Percentiles rank a stretch among this genome's conserved stretches.
Evolutionary conservation across 2,329 filamentous ascomycete species (phyloP).

Genomic region (Fusarium hostae): DNA sequence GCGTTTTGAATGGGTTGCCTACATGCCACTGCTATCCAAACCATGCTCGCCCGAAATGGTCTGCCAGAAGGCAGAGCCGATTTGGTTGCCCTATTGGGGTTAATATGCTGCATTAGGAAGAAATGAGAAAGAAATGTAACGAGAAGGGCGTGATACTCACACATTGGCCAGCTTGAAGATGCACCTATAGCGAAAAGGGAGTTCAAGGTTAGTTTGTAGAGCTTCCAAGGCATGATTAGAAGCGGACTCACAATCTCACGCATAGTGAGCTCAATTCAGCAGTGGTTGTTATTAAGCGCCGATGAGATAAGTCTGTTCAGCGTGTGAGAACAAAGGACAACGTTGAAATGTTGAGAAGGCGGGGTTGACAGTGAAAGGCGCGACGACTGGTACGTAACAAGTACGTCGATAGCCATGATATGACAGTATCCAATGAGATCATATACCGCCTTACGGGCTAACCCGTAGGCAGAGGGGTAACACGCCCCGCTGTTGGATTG

Average conservation of each 20-base stretch:
- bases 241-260: slow-evolving; percentile 73
- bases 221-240: slow-evolving; percentile 21
- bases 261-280: slow-evolving; percentile 59
- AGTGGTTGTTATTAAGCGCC: neutral
- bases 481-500: neutral
- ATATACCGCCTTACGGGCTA: slow-evolving; percentile 2
- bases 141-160: slow-evolving; percentile 65
- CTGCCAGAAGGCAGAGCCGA: slow-evolving; percentile 99
- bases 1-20: slow-evolving; percentile 74
- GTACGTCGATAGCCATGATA: neutral
- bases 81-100: slow-evolving; percentile 92
- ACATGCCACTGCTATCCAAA: slow-evolving; percentile 97
- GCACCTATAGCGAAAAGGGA: slow-evolving; percentile 75
- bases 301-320: neutral
- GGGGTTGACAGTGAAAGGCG: slow-evolving; percentile 1
- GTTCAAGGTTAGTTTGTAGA: slow-evolving; percentile 61
- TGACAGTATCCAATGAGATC: slow-evolving; percentile 1
- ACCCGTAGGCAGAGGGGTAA: neutral
- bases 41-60: slow-evolving; percentile 91
- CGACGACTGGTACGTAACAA: slow-evolving; percentile 2
- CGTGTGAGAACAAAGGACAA: slow-evolving; percentile 2
- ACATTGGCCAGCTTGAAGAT: slow-evolving; percentile 99
- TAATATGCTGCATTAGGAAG: slow-evolving; percentile 52
- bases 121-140: slow-evolving; percentile 17
- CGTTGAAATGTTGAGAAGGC: slow-evolving; percentile 2